Percentiles rank a stretch among this genome's conserved stretches.
Evolutionary conservation across 805 yeast species (phyloP).

Genomic region (Kluyveromyces dobzhanskii): DNA sequence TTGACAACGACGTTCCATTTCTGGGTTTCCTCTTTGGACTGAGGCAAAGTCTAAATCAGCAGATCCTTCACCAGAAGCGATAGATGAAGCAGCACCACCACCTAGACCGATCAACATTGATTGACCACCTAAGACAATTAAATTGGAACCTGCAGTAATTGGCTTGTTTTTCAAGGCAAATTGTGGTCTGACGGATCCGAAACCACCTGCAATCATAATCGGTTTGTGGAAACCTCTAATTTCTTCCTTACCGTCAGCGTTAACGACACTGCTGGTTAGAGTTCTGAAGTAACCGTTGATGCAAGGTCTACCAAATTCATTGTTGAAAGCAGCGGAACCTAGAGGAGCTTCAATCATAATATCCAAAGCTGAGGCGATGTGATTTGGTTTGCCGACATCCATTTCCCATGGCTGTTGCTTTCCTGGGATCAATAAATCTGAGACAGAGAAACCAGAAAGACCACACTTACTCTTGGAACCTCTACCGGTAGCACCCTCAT

Average conservation of each 20-base stretch:
- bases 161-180: constrained; percentile 80
- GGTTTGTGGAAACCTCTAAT: constrained; percentile 97
- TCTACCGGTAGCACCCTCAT: constrained; percentile 98
- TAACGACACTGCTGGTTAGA: constrained; percentile 68
- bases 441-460: constrained; percentile 82
- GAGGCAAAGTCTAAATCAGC: constrained; percentile 97
- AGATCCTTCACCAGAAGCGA: constrained; percentile 93
- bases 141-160: constrained; percentile 84
- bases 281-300: constrained; percentile 96
- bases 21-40: constrained; percentile 98
- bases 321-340: constrained; percentile 97
- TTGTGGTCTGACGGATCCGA: constrained; percentile 93
- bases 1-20: constrained; percentile 98
- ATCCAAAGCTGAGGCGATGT: constrained; percentile 86
- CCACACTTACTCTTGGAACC: constrained; percentile 98
- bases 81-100: constrained; percentile 98
- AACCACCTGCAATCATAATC: constrained; percentile 98
- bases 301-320: constrained; percentile 98
- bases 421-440: constrained; percentile 82
- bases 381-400: constrained; percentile 81
- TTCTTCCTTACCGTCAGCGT: constrained; percentile 55
- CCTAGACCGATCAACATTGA: constrained; percentile 97
- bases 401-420: constrained; percentile 93
- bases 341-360: constrained; percentile 96
- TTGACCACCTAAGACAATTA: constrained; percentile 95